Evolutionary conservation across 2,329 filamentous ascomycete species (phyloP).

Genomic region (Ophiocordyceps sinensis): DNA sequence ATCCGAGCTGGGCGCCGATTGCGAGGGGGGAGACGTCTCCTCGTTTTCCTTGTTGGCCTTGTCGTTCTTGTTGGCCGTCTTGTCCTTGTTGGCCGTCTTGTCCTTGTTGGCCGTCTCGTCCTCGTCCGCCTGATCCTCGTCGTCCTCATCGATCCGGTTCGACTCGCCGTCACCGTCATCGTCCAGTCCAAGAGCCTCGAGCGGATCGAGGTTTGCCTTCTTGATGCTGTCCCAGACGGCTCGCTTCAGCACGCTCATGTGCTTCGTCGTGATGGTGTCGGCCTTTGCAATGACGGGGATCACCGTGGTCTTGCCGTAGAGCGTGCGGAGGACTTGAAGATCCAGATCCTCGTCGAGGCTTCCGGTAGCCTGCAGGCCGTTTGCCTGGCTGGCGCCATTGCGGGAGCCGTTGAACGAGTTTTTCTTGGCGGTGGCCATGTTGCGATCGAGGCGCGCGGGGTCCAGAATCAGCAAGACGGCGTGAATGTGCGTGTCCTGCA

Average conservation of each 20-base stretch:
- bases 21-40: slow-evolving; percentile 11
- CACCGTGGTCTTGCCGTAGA: slow-evolving; percentile 88
- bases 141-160: slow-evolving; percentile 40
- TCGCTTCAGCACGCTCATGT: slow-evolving; percentile 87
- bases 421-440: slow-evolving; percentile 53
- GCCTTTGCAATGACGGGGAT: slow-evolving; percentile 94
- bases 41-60: slow-evolving; percentile 9
- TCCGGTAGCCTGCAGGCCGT: slow-evolving; percentile 36
- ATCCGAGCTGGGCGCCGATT: slow-evolving; percentile 25
- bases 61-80: slow-evolving; percentile 16
- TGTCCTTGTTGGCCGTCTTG: slow-evolving; percentile 18
- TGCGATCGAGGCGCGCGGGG: slow-evolving; percentile 70
- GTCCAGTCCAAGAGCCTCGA: slow-evolving; percentile 74
- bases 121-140: slow-evolving; percentile 39
- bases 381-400: slow-evolving; percentile 32
- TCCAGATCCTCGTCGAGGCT: slow-evolving; percentile 81
- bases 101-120: slow-evolving; percentile 12
- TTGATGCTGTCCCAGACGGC: slow-evolving; percentile 82
- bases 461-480: slow-evolving; percentile 88
- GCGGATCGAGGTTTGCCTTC: slow-evolving; percentile 70
- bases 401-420: slow-evolving; percentile 33
- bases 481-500: slow-evolving; percentile 93
- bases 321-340: slow-evolving; percentile 71
- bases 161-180: slow-evolving; percentile 52
- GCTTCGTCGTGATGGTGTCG: slow-evolving; percentile 86